Base-by-base conservation (phyloP, 768 basidiomycete genomes). In the Phaffia tasmanica region DNA sequence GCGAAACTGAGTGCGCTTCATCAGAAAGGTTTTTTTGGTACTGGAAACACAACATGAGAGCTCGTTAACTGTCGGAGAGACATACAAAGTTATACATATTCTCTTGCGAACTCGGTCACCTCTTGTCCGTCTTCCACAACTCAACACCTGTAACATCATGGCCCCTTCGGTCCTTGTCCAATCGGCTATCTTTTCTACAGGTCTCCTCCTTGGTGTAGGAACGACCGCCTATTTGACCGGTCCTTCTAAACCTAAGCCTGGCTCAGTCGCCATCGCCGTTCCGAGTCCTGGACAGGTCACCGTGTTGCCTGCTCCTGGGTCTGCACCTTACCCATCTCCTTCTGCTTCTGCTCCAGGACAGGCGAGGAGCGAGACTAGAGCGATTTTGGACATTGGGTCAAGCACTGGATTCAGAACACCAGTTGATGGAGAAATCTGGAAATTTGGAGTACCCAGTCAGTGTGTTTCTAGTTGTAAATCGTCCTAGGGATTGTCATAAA, bases 381-480 rank as follows among this genome's bases (percentile, higher is more conserved):
- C 59, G 35, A 61, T 61, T 15, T 32, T 61, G 18, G 25, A 48
- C 23, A 47, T 35, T n/a, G 48, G 23, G 25, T 3, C 9, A 50
- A n/a, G 29, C 19, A 42, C 51, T 55, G 65, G 57, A 21, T 67
- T 51, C 68, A 55, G 49, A 32, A 15, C 49, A 5, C 35, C 61
- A 1, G 53, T 30, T 49, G 60, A 67, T 25, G 68, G 76, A 0
- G 73, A 81, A 2, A 80, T 85, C 2, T 76, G 91, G 67, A 91
- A 85, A 73, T 85, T 88, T 71, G 89, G 89, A 11, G 81, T 89
- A 73, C 90, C 89, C 70, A 89, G 89, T 89, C 68, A 69, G 81
- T 70, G 21, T 25, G 3, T 15, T 57, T 16, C 18, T 42, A 4
- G n/a, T 48, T 15, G 5, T 0, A 19, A 8, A 25, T 16, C 4